A percentile compares a stretch with the other conserved stretches of the same genome.
phyloP scores from a whole-genome alignment of 78 protist genomes.

The Abeoforma whisleri region DNA sequence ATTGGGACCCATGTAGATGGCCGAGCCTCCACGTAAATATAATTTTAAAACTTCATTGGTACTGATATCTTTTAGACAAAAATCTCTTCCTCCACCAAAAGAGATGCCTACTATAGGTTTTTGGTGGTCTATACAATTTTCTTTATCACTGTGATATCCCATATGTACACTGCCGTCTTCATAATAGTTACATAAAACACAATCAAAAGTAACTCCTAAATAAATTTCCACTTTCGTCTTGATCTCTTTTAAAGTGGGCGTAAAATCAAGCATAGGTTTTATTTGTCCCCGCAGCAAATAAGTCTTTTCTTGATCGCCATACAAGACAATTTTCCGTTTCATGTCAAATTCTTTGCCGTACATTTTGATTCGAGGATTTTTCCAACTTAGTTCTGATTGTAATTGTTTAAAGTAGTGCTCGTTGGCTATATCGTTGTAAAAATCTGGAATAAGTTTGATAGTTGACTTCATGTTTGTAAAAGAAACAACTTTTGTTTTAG shows the following conservation, averaged over 20 bases:
- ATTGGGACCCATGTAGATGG: background rate
- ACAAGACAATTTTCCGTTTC: background rate
- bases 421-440: background rate
- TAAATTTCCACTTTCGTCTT: background rate
- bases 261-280: background rate
- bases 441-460: background rate
- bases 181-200: background rate
- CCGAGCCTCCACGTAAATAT: background rate
- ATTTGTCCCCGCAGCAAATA: background rate
- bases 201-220: background rate
- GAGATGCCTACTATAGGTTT: background rate
- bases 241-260: background rate
- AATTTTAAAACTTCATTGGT: background rate
- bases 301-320: background rate
- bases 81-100: background rate
- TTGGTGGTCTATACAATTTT: background rate
- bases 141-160: background rate
- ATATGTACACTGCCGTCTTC: background rate
- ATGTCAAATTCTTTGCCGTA: background rate
- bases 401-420: background rate
- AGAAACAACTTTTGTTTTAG: too few relatives aligned
- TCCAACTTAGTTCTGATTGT: background rate
- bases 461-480: background rate
- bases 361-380: background rate
- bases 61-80: background rate